Conservation (phyloP, 139 green algal species). For the Coelastrella sp. region DNA sequence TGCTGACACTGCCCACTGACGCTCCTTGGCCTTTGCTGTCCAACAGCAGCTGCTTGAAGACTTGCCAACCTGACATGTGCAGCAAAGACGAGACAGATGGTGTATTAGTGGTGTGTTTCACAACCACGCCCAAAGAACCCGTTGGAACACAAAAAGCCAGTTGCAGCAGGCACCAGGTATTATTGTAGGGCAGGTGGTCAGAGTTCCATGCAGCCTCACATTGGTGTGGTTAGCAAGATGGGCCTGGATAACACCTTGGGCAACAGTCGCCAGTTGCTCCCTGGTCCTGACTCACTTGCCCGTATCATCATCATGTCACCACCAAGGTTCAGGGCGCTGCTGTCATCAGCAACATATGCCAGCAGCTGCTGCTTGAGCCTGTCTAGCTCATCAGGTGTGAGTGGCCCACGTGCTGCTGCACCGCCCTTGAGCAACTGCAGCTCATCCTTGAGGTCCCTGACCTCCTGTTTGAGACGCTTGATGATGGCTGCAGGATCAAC, state of each 20-base stretch:
- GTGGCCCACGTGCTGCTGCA: constrained; percentile 67
- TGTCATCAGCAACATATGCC: constrained; percentile 64
- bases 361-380: constrained; percentile 71
- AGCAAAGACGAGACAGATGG: too few species aligned
- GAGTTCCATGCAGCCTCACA: too few species aligned
- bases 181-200: too few species aligned
- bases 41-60: constrained; percentile 40
- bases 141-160: too few species aligned
- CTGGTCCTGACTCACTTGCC: constrained; percentile 43
- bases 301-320: constrained; percentile 84
- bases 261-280: too few species aligned
- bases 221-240: too few species aligned
- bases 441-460: constrained; percentile 85
- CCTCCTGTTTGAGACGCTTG: constrained; percentile 77
- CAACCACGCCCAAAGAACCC: too few species aligned
- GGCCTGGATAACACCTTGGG: too few species aligned
- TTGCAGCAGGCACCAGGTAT: too few species aligned
- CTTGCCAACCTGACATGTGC: constrained; percentile 30
- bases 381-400: constrained; percentile 79
- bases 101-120: too few species aligned
- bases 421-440: constrained; percentile 73
- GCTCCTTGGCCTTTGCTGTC: neutral
- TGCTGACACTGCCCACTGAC: neutral
- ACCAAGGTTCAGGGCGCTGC: constrained; percentile 47
- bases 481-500: constrained; percentile 88